Percentiles rank a stretch among this genome's conserved stretches.
Evolutionary conservation across 805 yeast species (phyloP).

Genomic region (Osmozyma mogii): DNA sequence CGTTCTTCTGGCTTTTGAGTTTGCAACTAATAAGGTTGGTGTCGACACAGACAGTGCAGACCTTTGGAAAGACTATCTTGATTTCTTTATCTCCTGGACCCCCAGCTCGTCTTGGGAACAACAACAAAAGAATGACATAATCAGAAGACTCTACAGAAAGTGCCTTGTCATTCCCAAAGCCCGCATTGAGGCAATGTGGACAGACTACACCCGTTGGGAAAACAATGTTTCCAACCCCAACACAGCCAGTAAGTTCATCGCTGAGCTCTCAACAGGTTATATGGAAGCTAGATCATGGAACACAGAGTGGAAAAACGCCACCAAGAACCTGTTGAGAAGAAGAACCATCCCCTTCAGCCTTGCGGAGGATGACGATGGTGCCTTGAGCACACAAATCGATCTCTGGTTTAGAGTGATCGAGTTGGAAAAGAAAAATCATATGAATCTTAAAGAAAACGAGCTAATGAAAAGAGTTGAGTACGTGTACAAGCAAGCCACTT

Average conservation of each 20-base stretch:
- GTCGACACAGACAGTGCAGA: slow-evolving; percentile 62
- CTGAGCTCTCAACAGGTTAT: slow-evolving; percentile 74
- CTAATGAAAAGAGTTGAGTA: slow-evolving; percentile 53
- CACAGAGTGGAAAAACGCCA: slow-evolving; percentile 58
- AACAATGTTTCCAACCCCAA: slow-evolving; percentile 55
- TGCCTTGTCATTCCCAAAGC: slow-evolving; percentile 70
- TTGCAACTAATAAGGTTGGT: slow-evolving; percentile 74
- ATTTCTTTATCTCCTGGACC: slow-evolving; percentile 68
- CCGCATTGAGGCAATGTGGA: slow-evolving; percentile 74
- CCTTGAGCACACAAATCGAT: slow-evolving; percentile 35
- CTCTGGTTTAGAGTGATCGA: slow-evolving; percentile 70
- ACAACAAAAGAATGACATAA: slow-evolving; percentile 69
- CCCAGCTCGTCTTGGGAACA: slow-evolving; percentile 79
- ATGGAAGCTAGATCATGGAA: slow-evolving; percentile 80
- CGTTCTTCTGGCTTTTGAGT: slow-evolving; percentile 75
- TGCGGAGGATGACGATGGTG: slow-evolving; percentile 12
- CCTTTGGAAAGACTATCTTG: slow-evolving; percentile 80
- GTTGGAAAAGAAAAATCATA: slow-evolving; percentile 69
- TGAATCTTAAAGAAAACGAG: slow-evolving; percentile 45
- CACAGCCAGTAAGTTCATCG: slow-evolving; percentile 77
- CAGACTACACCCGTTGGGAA: slow-evolving; percentile 75
- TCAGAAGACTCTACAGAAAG: slow-evolving; percentile 64
- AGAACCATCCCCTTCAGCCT: slow-evolving; percentile 23
- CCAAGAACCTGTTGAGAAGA: slow-evolving; percentile 41
- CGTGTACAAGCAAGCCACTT: slow-evolving; percentile 65